Conservation (phyloP, 306 rosid species). For the Acacia crassicarpa region DNA sequence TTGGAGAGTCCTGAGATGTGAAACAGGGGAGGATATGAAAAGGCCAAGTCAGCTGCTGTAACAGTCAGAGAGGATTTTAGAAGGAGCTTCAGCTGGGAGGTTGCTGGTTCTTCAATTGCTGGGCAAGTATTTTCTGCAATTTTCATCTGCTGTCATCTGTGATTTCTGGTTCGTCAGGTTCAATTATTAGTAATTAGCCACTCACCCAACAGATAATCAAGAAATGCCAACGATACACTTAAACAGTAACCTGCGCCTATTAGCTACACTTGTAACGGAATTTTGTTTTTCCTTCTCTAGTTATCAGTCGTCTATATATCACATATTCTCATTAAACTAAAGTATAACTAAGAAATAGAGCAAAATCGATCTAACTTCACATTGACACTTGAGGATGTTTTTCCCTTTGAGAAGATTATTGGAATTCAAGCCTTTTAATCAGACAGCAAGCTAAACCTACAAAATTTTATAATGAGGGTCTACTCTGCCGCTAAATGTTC, state of each 20-base stretch:
- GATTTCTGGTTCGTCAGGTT: background rate
- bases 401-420: background rate
- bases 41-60: background rate
- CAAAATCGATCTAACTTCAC: background rate
- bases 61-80: background rate
- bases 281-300: too few species aligned
- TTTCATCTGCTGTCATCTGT: background rate
- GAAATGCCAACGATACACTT: background rate
- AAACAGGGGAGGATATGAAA: background rate
- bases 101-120: background rate
- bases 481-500: too few species aligned
- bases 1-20: background rate
- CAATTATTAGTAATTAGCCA: background rate
- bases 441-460: background rate
- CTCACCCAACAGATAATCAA: background rate
- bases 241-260: too few species aligned
- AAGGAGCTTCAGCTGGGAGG: background rate
- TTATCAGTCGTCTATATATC: background rate
- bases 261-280: background rate
- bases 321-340: background rate
- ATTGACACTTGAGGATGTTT: background rate
- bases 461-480: too few species aligned
- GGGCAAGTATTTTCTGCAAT: background rate
- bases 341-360: background rate
- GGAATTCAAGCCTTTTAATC: background rate